These are phyloP conservation scores for Bolboschoenoplectus hybrid DNA, from an alignment of 202 grass and related monocot genomes.

Conservation along the genomic window DNA sequence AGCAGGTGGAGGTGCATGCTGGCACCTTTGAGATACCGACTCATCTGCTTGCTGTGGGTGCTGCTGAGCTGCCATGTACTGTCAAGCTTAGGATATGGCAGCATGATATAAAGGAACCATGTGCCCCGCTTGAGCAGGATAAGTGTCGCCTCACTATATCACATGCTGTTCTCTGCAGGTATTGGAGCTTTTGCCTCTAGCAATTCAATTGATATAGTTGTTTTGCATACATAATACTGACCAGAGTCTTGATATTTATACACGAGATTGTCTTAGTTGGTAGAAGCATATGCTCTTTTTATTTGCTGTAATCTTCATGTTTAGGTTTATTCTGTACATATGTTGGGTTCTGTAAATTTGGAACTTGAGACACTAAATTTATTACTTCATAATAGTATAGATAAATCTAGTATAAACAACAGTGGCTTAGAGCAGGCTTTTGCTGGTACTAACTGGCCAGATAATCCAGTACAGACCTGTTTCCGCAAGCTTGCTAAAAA, in stretches of 20 bases:
- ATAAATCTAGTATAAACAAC: neutral
- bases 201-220: conserved; percentile 3
- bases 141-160: conserved; percentile 77
- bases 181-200: neutral
- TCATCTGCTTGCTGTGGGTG: conserved; percentile 54
- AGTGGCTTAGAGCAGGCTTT: neutral
- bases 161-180: conserved; percentile 99
- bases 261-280: conserved; percentile 23
- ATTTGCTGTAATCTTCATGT: neutral
- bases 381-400: neutral
- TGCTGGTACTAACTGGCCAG: neutral
- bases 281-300: conserved; percentile 7
- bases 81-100: conserved; percentile 96
- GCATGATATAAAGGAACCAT: conserved; percentile 70
- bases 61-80: conserved; percentile 93
- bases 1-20: conserved; percentile 68
- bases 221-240: neutral
- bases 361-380: conserved; percentile 32
- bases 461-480: conserved; percentile 15
- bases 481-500: conserved; percentile 1
- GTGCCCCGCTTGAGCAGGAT: conserved; percentile 46
- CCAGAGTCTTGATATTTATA: neutral
- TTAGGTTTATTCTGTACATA: conserved; percentile 4
- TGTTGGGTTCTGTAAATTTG: conserved; percentile 3
- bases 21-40: conserved; percentile 65